These are phyloP conservation scores for Collariella sp. DNA, from an alignment of 495 filamentous ascomycete species.

Conservation along the genomic window DNA sequence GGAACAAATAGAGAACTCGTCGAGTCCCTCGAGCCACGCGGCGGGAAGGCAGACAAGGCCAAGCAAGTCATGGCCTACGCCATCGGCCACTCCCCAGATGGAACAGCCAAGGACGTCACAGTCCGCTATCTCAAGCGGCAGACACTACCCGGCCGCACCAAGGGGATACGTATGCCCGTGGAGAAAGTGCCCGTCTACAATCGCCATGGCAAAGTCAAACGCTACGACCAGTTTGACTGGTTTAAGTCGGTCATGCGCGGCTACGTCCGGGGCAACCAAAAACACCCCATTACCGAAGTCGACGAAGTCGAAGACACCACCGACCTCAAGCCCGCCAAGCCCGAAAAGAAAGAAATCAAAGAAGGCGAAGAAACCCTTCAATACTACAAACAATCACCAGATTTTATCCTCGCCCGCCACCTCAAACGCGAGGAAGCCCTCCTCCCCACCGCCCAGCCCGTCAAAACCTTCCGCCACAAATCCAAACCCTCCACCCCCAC, in stretches of 20 bases:
- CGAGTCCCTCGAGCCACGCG: conserved; percentile 73
- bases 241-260: conserved; percentile 67
- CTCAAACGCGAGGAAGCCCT: conserved; percentile 90
- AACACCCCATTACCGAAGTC: conserved; percentile 48
- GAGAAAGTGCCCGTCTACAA: conserved; percentile 76
- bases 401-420: conserved; percentile 80
- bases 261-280: conserved; percentile 53
- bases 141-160: conserved; percentile 81
- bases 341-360: conserved; percentile 61
- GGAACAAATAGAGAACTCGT: conserved; percentile 60
- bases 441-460: conserved; percentile 54
- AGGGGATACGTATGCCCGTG: conserved; percentile 66
- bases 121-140: conserved; percentile 81
- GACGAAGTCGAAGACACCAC: conserved; percentile 72
- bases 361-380: conserved; percentile 73
- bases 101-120: conserved; percentile 90
- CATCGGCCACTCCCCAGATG: conserved; percentile 76
- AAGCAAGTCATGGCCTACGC: conserved; percentile 91
- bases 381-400: conserved; percentile 74
- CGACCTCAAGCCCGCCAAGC: conserved; percentile 62
- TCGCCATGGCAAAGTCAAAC: conserved; percentile 58
- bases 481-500: conserved; percentile 57
- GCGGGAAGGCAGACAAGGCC: conserved; percentile 67
- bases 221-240: conserved; percentile 73
- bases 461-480: conserved; percentile 62